Evolutionary conservation across 805 yeast species (phyloP), one percentile per base, ranked within the genome.

Genomic region (Nakazawaea laoshanensis): DNA sequence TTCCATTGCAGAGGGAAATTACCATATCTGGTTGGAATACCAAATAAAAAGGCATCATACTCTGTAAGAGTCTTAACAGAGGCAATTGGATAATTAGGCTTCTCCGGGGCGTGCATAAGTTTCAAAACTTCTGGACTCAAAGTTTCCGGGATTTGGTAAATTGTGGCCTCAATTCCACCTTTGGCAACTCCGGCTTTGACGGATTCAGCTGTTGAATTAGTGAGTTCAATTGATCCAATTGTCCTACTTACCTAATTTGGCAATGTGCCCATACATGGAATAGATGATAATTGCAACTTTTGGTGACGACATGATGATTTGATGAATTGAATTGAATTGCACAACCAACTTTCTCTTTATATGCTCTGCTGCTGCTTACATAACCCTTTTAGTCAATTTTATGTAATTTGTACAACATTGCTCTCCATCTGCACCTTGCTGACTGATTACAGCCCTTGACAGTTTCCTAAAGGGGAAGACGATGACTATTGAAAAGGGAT

Each of bases 101-200:
- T 74, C 10, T 67, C 52, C 24, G 86, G 78, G 14, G 92, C 94
- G 46, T 75, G 70, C 64, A 86, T 54, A 49, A 63, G 56, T 29
- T 56, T 52, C 42, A 86, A 66, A n/a, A 78, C 63, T 9, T 73
- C 85, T 24, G 66, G 65, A 13, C 76, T 47, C 30, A 85, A 62
- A 19, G 94, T 85, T 60, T 86, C 95, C 38, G 82, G 77, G 34
- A 87, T 74, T 63, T 81, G 94, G 68, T 58, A 82, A 45, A 86
- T 65, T 46, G 74, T 77, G 22, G 83, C 94, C 14, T 52, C 38
- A 37, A 79, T 77, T 41, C 89, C 94, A 11, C 81, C 74, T 7
- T 72, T 63, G 52, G 71, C 77, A 27, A 82, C 67, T 45, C 95
- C 95, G 35, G 59, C 60, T 59, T 79, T 69, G 49, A 74, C 74